phyloP scores from a whole-genome alignment of 371 early-diverging fungal species.

The Synchytrium microbalum region DNA sequence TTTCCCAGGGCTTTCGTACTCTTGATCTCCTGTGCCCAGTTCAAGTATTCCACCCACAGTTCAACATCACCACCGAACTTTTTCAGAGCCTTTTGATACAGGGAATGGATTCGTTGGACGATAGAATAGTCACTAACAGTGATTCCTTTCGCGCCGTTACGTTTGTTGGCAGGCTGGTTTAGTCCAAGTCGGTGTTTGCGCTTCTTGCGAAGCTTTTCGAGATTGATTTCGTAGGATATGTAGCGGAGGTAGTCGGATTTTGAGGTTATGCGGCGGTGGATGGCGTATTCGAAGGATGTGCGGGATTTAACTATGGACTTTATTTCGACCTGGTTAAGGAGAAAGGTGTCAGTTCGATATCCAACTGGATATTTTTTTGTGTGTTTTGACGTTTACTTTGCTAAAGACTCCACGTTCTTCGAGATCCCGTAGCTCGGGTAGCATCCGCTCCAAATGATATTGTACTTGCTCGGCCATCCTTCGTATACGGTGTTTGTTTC shows the following conservation, averaged over 20 bases:
- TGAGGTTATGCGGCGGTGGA: slow-evolving; percentile 65
- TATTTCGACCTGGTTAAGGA: slow-evolving; percentile 57
- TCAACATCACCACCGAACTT: slow-evolving; percentile 72
- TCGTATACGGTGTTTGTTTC: no score
- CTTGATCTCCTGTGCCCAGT: slow-evolving; percentile 54
- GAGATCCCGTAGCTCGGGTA: slow-evolving; percentile 85
- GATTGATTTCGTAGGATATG: slow-evolving; percentile 88
- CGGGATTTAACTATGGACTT: slow-evolving; percentile 81
- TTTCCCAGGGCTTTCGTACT: slow-evolving; percentile 59
- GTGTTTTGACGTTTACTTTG: slow-evolving; percentile 35
- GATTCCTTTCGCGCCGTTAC: slow-evolving; percentile 10
- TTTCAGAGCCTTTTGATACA: slow-evolving; percentile 72
- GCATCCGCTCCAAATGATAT: slow-evolving; percentile 84
- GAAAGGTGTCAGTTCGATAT: not conserved
- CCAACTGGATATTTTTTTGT: no score
- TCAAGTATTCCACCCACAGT: slow-evolving; percentile 89
- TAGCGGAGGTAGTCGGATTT: slow-evolving; percentile 78
- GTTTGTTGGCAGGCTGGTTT: slow-evolving; percentile 17
- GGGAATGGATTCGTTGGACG: slow-evolving; percentile 53
- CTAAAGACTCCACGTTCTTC: slow-evolving; percentile 70
- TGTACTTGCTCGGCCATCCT: slow-evolving; percentile 84
- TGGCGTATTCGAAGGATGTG: slow-evolving; percentile 76
- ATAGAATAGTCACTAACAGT: slow-evolving; percentile 58
- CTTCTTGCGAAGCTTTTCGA: slow-evolving; percentile 75
- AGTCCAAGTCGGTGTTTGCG: slow-evolving; percentile 27